Percentiles rank a stretch among this genome's conserved stretches.
These are phyloP conservation scores for Jaltomata sinuosa DNA, from an alignment of 257 asterid genomes.

Conservation along the genomic window DNA sequence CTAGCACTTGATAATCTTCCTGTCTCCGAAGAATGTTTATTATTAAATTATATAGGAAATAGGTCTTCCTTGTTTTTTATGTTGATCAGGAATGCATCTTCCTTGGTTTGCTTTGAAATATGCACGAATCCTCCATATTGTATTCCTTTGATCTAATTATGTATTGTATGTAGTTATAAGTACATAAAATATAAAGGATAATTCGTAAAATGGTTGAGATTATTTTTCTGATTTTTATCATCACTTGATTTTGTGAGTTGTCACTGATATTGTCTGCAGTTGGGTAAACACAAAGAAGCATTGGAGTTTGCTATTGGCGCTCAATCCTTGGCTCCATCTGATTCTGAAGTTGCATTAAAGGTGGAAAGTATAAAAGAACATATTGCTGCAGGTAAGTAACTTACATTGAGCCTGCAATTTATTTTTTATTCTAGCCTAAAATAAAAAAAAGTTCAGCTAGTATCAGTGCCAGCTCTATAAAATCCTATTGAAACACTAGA, in stretches of 20 bases:
- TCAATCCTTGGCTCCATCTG: conserved; percentile 54
- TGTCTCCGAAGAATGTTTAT: background rate
- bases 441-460: background rate
- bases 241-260: background rate
- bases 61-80: background rate
- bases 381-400: conserved; percentile 59
- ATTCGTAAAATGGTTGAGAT: background rate
- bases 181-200: background rate
- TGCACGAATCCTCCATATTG: background rate
- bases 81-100: background rate
- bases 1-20: background rate
- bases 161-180: background rate
- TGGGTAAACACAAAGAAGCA: conserved; percentile 74
- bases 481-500: background rate
- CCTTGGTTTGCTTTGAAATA: background rate
- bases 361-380: conserved; percentile 55
- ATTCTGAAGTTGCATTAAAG: conserved; percentile 50
- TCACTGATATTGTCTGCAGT: conserved; percentile 30
- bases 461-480: background rate
- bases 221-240: background rate
- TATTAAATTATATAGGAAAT: background rate
- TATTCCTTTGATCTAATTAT: background rate
- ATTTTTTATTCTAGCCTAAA: background rate
- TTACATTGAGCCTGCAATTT: background rate
- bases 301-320: conserved; percentile 75